These are phyloP conservation scores for Aureobasidium sp. DNA, from an alignment of 2,329 filamentous ascomycete species.

Conservation along the genomic window DNA sequence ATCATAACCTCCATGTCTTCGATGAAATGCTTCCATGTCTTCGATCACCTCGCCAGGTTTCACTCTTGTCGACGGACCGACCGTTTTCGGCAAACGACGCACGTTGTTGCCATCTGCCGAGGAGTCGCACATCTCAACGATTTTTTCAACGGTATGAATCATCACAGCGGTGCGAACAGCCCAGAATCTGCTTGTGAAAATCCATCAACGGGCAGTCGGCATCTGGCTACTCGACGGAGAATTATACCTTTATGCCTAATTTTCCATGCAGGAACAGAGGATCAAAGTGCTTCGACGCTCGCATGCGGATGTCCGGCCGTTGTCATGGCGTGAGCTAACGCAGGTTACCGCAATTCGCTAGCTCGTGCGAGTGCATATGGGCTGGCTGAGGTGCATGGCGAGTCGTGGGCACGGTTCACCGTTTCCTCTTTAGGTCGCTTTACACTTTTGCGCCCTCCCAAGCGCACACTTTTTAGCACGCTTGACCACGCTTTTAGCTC, in stretches of 20 bases:
- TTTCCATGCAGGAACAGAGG: conserved; percentile 9
- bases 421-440: conserved; percentile 9
- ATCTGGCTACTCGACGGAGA: not conserved
- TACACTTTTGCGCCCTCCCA: not conserved
- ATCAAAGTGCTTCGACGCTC: not conserved
- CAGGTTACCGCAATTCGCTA: conserved; percentile 2
- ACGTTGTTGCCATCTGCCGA: not conserved
- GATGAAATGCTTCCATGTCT: not conserved
- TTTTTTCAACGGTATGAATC: not conserved
- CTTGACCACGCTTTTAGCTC: conserved; percentile 8
- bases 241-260: not conserved
- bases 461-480: conserved; percentile 2
- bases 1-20: not conserved
- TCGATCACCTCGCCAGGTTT: not conserved
- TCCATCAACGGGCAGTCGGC: not conserved
- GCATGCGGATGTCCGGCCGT: not conserved
- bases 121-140: not conserved
- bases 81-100: conserved; percentile 3
- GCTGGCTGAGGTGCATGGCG: conserved; percentile 5
- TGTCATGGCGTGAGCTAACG: not conserved
- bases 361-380: not conserved
- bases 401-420: not conserved
- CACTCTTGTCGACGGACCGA: not conserved
- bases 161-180: not conserved
- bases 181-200: not conserved